Conservation (phyloP, 495 filamentous ascomycete genomes). For the Articulospora tetracladia region DNA sequence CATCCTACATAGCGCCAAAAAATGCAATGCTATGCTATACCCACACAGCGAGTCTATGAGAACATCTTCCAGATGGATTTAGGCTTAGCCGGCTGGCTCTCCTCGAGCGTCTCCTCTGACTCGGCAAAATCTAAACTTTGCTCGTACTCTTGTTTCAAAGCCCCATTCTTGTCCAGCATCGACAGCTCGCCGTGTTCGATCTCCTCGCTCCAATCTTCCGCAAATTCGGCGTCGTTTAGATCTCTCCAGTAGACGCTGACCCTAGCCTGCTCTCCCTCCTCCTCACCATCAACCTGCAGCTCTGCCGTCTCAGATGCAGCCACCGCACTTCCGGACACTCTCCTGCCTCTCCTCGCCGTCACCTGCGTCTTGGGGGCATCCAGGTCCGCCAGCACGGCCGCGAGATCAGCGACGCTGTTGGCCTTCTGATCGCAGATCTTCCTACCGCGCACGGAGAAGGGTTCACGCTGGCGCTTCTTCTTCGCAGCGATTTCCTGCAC, state of each 20-base stretch:
- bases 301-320: conserved; percentile 70
- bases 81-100: neutral
- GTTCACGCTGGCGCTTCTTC: conserved; percentile 43
- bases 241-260: conserved; percentile 63
- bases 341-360: conserved; percentile 19
- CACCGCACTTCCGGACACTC: conserved; percentile 51
- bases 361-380: conserved; percentile 30
- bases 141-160: neutral
- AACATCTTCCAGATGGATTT: neutral
- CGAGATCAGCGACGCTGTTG: conserved; percentile 84
- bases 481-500: conserved; percentile 29
- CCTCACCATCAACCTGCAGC: conserved; percentile 32
- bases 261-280: conserved; percentile 29
- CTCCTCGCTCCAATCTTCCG: conserved; percentile 61
- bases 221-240: conserved; percentile 60
- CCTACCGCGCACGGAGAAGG: conserved; percentile 43
- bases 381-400: conserved; percentile 61
- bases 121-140: neutral
- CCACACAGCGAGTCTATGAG: neutral
- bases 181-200: conserved; percentile 52
- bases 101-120: neutral
- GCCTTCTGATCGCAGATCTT: conserved; percentile 82
- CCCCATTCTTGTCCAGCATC: neutral
- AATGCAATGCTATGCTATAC: neutral
- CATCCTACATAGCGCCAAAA: conserved; percentile 3